A percentile compares a stretch with the other conserved stretches of the same genome.
These are phyloP conservation scores for Sonneratia caseolaris DNA, from an alignment of 345 rosid genomes.

Conservation along the genomic window DNA sequence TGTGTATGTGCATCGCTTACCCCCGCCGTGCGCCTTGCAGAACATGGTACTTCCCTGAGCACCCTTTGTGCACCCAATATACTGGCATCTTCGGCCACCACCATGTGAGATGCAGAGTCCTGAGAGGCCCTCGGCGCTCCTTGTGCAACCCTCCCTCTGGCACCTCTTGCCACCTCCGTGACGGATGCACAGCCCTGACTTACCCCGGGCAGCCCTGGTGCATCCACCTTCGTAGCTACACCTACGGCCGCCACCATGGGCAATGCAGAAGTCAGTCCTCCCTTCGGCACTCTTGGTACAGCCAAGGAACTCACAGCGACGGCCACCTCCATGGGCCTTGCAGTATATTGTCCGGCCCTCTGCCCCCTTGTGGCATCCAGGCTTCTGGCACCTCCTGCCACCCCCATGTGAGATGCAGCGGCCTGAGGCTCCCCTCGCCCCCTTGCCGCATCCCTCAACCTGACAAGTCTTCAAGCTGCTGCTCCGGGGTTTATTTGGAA, in stretches of 20 bases:
- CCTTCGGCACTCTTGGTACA: constrained; percentile 99
- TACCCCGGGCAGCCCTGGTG: constrained; percentile 90
- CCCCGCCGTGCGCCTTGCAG: constrained; percentile 98
- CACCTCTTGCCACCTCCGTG: constrained; percentile 99
- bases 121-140: constrained; percentile 93
- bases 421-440: constrained; percentile 98
- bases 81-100: constrained; percentile 89
- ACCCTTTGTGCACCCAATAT: constrained; percentile 73
- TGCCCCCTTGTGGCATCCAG: constrained; percentile 91
- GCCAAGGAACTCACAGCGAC: constrained; percentile 87
- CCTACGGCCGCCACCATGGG: constrained; percentile 96
- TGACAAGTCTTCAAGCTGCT: constrained; percentile 63
- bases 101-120: constrained; percentile 97
- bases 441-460: constrained; percentile 92
- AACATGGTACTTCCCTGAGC: constrained; percentile 98
- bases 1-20: constrained; percentile 67
- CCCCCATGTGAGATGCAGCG: constrained; percentile 98
- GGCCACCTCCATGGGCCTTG: constrained; percentile 98
- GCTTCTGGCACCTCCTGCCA: constrained; percentile 86
- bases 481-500: constrained; percentile 41
- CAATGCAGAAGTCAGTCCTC: constrained; percentile 86
- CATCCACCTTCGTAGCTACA: constrained; percentile 77
- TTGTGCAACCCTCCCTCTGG: constrained; percentile 76
- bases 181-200: constrained; percentile 91
- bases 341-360: constrained; percentile 97